Evolutionary conservation across 768 basidiomycete genomes (phyloP).

Genomic region (Artomyces pyxidatus): DNA sequence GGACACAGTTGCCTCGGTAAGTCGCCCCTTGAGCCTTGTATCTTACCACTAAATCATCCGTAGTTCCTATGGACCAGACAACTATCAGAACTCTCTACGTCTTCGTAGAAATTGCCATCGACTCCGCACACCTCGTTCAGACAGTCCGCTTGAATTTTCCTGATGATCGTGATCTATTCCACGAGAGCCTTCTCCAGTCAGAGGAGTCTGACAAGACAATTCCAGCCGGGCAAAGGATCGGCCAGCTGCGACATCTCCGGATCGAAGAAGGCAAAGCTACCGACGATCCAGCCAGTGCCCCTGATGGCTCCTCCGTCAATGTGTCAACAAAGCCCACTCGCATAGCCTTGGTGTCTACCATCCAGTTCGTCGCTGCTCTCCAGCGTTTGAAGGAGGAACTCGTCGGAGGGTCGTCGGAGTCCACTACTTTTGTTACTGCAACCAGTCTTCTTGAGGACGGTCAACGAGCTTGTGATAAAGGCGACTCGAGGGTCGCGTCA

Average conservation of each 20-base stretch:
- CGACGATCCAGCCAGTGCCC: slow-evolving; percentile 2
- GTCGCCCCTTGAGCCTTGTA: slow-evolving; percentile 19
- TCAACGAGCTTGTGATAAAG: slow-evolving; percentile 1
- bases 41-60: slow-evolving; percentile 1
- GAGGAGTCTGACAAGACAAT: slow-evolving; percentile 40
- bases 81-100: slow-evolving; percentile 92
- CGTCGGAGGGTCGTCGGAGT: slow-evolving; percentile 29
- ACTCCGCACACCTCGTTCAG: slow-evolving; percentile 72
- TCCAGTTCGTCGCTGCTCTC: slow-evolving; percentile 93
- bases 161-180: slow-evolving; percentile 58
- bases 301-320: slow-evolving; percentile 13
- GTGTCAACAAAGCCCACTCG: slow-evolving; percentile 40
- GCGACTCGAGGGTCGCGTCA: slow-evolving; percentile 5
- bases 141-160: slow-evolving; percentile 90
- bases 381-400: slow-evolving; percentile 82
- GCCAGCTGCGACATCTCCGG: slow-evolving; percentile 38
- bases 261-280: slow-evolving; percentile 40
- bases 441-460: slow-evolving; percentile 14
- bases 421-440: slow-evolving; percentile 4
- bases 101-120: slow-evolving; percentile 95
- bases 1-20: slow-evolving; percentile 95
- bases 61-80: slow-evolving; percentile 94
- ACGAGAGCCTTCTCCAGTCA: slow-evolving; percentile 49
- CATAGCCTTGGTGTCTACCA: slow-evolving; percentile 91
- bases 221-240: slow-evolving; percentile 35